Base-by-base conservation (phyloP, 768 basidiomycete species). In the Coprinellus micaceus region DNA sequence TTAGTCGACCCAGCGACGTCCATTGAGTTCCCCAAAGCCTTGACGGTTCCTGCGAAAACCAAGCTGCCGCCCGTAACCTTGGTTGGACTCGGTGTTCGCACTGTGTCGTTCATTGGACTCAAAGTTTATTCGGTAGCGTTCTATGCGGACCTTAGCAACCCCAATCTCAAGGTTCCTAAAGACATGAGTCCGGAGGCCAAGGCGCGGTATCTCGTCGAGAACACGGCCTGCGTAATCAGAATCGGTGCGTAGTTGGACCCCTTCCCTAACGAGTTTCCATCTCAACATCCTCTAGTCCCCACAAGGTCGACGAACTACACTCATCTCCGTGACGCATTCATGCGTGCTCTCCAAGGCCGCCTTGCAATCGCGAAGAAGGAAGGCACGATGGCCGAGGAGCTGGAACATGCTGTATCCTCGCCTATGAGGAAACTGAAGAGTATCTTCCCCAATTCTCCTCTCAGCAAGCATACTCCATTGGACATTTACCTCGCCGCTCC, bases 41-140 rank as follows among this genome's bases (percentile, higher is more conserved):
- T 93, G 22, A 77, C 66, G 17, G 77, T 90, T 21, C 84, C 85
- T 19, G 82, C 88, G 29, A 88, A 84, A 62, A 69, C 81, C 15
- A 79, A 82, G 10, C 69, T 82, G 5, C 83, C 88, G 9, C 71
- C 79, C 1, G 81, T 91, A 63, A 80, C 83, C 11, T 79, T 96
- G 4, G 72, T 97, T 19, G 94, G 94, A 5, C 74, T 92, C 1
- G 94, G 94, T 22, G 91, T 94, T 37, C 78, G 94, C 49, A 91
- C 86, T 0, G 93, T 97, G 28, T 93, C 92, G 13, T 94, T 97
- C 71, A 76, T 96, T 37, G 80, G 86, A 6, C 82, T 97, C 60
- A 85, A 91, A 66, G 94, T 96, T 15, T 97, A 97, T 71, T 89
- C 88, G 11, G 84, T 92, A 30, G 94, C 82, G 2, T 93, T 97